Evolutionary conservation across 148 eudicot genomes (phyloP), one percentile per base, ranked within the genome.

Genomic region (Chenopodium formosanum): DNA sequence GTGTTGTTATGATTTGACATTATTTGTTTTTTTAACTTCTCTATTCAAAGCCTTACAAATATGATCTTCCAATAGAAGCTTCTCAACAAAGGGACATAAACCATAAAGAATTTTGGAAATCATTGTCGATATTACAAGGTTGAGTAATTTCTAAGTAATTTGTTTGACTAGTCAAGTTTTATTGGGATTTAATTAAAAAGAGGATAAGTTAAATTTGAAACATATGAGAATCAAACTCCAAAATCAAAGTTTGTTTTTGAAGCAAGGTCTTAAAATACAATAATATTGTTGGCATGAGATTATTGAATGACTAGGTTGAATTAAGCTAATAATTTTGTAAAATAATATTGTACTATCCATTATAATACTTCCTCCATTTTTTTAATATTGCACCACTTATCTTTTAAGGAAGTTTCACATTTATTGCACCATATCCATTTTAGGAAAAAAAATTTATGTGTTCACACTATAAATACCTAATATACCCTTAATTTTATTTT

Each of bases 101-200:
- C 6, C n/a, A 50, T 50, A 0, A 12, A 75, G 9, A 56, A 56
- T 14, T 14, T 56, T 53, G 63, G 32, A 23, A 52, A 8, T 25
- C 7, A 75, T 53, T 52, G 3, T 25, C 29, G 7, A 4, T 27
- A 75, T 32, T 75, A 29, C n/a, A 77, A 64, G 8, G 19, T 77
- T n/a, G 29, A 67, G 81, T 68, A 68, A 25, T 78, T 48, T 7
- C 7, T n/a, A 78, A 67, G 74, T 50, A 65, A 78, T 5, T 66
- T 66, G 63, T 5, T 66, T 66, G 73, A 48, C 63, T 65, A 47
- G 46, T 62, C 64, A 40, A 40, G 12, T 22, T 53, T 6, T 37
- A 16, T 8, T n/a, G 31, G 25, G 7, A 3, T 20, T 9, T 10
- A 23, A 7, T 68, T 27, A 4, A 67, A 12, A 29, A 13, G n/a